Evolutionary conservation across 2,329 filamentous ascomycete species (phyloP).

Genomic region (Neopestalotiopsis clavispora): DNA sequence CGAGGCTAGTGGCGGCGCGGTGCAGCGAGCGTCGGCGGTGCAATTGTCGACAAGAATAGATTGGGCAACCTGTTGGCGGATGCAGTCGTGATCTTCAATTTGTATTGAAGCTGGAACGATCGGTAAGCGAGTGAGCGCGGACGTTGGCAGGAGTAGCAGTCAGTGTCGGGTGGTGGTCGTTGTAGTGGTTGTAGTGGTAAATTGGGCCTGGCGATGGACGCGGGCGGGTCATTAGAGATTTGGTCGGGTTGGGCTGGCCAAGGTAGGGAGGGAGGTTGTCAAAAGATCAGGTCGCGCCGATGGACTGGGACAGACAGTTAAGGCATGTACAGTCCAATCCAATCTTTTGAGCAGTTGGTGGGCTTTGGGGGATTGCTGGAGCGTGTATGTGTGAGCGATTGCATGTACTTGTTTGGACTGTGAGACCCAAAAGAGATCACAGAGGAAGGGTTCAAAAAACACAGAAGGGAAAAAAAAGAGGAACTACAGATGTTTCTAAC

Average conservation of each 20-base stretch:
- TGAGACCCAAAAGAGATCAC: not conserved
- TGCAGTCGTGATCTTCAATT: not conserved
- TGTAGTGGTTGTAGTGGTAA: not conserved
- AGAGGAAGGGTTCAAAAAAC: not conserved
- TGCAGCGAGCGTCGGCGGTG: slow-evolving; percentile 1
- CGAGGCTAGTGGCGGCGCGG: slow-evolving; percentile 11
- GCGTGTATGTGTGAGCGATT: not conserved
- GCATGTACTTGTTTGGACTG: not conserved
- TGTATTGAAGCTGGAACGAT: not conserved
- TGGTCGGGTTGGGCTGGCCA: not conserved
- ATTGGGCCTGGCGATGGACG: slow-evolving; percentile 10
- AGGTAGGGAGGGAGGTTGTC: not conserved
- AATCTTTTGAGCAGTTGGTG: not conserved
- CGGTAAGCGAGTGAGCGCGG: not conserved
- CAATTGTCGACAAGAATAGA: slow-evolving; percentile 12
- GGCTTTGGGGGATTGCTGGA: not conserved
- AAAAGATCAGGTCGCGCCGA: not conserved
- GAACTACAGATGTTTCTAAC: slow-evolving; percentile 3
- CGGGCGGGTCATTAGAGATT: slow-evolving; percentile 9
- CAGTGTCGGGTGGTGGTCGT: not conserved
- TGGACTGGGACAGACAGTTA: not conserved
- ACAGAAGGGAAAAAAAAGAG: not conserved
- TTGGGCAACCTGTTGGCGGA: not conserved
- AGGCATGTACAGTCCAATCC: not conserved
- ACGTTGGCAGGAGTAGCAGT: not conserved